Conservation (phyloP, 805 yeast genomes). For the Tetrapisispora iriomotensis region DNA sequence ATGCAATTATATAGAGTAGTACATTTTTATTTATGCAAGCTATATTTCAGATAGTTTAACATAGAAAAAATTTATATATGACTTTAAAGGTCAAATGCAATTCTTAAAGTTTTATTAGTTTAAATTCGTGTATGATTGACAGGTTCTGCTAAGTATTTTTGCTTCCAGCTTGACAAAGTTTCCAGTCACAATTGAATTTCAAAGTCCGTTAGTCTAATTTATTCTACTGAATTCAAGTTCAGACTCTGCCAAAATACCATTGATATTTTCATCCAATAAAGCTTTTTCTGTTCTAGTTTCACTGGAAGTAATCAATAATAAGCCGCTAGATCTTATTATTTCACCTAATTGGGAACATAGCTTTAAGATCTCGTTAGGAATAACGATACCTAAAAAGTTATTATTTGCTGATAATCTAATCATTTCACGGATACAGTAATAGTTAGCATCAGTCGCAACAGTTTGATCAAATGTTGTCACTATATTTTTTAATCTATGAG, state of each 20-base stretch:
- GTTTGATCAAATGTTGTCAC: slow-evolving; percentile 9
- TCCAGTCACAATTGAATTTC: no score
- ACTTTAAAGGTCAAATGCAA: no score
- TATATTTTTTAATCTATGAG: slow-evolving; percentile 17
- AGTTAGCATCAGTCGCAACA: slow-evolving; percentile 11
- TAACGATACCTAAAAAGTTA: slow-evolving; percentile 75
- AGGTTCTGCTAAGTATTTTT: no score
- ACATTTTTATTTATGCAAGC: no score
- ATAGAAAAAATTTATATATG: no score
- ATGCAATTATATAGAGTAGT: no score
- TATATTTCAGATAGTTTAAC: no score
- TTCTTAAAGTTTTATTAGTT: no score
- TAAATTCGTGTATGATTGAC: no score
- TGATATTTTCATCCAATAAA: background rate
- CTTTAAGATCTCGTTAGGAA: slow-evolving; percentile 58
- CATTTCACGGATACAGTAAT: slow-evolving; percentile 32
- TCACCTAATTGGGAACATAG: slow-evolving; percentile 70
- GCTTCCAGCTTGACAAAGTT: no score
- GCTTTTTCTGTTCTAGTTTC: background rate
- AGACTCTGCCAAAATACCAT: background rate
- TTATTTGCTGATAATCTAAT: slow-evolving; percentile 70
- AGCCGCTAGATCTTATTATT: slow-evolving; percentile 67
- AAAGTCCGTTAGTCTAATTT: background rate
- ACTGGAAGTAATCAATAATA: slow-evolving; percentile 50
- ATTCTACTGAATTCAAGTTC: background rate